Conservation (phyloP, 2,329 filamentous ascomycete genomes). For the Talaromyces rugulosus region DNA sequence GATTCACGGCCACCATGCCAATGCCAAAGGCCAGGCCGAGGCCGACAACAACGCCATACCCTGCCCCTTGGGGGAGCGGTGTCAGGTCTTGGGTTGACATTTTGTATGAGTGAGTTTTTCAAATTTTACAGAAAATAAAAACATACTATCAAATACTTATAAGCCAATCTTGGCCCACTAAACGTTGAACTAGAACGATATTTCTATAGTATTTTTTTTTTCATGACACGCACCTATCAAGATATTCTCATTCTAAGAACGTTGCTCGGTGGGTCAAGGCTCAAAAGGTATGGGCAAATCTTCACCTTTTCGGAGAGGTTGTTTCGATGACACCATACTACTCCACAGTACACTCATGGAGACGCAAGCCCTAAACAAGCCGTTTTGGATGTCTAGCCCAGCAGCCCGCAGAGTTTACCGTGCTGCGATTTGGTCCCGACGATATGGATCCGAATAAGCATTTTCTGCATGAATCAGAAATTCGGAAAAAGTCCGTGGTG, state of each 20-base stretch:
- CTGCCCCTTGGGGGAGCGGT: conserved; percentile 3
- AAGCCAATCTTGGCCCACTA: not conserved
- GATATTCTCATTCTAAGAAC: not conserved
- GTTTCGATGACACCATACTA: conserved; percentile 4
- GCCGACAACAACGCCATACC: conserved; percentile 10
- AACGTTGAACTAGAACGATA: not conserved
- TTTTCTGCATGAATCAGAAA: not conserved
- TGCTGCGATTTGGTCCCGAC: not conserved
- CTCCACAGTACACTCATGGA: conserved; percentile 7
- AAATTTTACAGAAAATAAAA: not conserved
- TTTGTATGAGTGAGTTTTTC: not conserved
- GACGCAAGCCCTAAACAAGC: not conserved
- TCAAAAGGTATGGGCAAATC: not conserved
- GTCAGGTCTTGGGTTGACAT: conserved; percentile 5
- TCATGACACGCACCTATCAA: not conserved
- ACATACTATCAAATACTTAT: not conserved
- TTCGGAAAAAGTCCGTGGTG: not conserved
- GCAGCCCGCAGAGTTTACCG: not conserved
- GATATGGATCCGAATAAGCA: not conserved
- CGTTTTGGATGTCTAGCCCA: not conserved
- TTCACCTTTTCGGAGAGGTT: not conserved
- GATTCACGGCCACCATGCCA: conserved; percentile 10
- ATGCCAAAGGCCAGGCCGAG: conserved; percentile 10
- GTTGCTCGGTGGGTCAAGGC: not conserved
- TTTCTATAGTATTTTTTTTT: not conserved